Conservation (phyloP, 2,329 filamentous ascomycete species). For the Fusarium pseudocircinatum region DNA sequence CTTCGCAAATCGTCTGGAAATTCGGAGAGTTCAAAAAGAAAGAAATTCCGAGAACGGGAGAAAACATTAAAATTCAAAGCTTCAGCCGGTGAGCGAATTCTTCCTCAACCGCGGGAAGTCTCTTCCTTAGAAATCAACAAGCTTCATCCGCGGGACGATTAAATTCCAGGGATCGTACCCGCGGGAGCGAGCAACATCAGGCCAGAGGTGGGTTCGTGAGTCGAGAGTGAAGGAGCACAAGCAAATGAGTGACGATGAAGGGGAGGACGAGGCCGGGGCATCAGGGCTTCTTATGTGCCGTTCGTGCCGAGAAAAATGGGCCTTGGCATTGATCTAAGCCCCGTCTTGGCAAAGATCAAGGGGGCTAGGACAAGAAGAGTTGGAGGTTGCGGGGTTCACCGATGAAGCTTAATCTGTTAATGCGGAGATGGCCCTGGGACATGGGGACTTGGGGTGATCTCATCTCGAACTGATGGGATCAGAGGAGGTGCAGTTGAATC, state of each 20-base stretch:
- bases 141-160: background rate
- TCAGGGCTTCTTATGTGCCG: slow-evolving; percentile 21
- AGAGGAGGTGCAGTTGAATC: background rate
- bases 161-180: background rate
- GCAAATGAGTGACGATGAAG: background rate
- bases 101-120: background rate
- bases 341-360: background rate
- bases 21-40: background rate
- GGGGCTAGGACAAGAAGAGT: background rate
- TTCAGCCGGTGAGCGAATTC: background rate
- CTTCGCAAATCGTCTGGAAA: background rate
- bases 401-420: background rate
- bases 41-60: background rate
- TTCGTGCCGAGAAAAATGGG: slow-evolving; percentile 21
- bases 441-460: background rate
- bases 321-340: background rate
- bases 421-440: background rate
- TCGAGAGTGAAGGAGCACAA: background rate
- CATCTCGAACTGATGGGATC: background rate
- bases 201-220: background rate
- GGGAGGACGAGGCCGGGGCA: background rate
- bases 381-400: background rate
- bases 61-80: background rate
- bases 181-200: background rate
- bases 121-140: background rate